Percentiles rank a stretch among this genome's conserved stretches.
Evolutionary conservation across 371 early-diverging fungal genomes (phyloP).

Genomic region (Apophysomyces sp.): DNA sequence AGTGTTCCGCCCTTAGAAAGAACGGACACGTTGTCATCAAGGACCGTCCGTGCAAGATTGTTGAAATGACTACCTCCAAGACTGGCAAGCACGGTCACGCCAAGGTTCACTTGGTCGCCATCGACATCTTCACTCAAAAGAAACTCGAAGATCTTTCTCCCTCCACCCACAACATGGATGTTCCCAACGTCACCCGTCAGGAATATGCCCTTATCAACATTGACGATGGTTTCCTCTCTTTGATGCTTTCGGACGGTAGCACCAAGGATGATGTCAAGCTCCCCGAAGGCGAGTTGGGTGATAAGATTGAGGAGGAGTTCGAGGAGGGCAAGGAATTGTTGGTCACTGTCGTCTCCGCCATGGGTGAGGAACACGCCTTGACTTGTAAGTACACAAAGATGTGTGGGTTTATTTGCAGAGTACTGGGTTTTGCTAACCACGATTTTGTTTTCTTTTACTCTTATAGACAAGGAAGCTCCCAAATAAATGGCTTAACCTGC

Average conservation of each 20-base stretch:
- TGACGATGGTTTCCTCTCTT: constrained; percentile 90
- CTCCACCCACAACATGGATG: constrained; percentile 99
- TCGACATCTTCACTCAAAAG: constrained; percentile 97
- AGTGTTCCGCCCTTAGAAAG: constrained; percentile 99
- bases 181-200: constrained; percentile 88
- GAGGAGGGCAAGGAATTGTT: constrained; percentile 83
- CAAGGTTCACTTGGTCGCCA: constrained; percentile 96
- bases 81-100: constrained; percentile 99
- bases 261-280: constrained; percentile 96
- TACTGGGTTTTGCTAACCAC: background rate
- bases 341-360: constrained; percentile 86
- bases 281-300: constrained; percentile 87
- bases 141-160: constrained; percentile 95
- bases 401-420: too few species aligned
- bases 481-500: constrained; percentile 9
- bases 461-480: constrained; percentile 45
- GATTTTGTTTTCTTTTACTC: background rate
- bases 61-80: constrained; percentile 96
- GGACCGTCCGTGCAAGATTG: constrained; percentile 99
- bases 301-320: constrained; percentile 73
- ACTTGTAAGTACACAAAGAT: constrained; percentile 62
- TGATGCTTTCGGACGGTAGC: constrained; percentile 77
- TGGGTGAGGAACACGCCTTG: constrained; percentile 94
- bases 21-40: constrained; percentile 97
- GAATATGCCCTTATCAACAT: constrained; percentile 89